phyloP scores from a whole-genome alignment of 768 basidiomycete genomes.

The Naganishia randhawae region DNA sequence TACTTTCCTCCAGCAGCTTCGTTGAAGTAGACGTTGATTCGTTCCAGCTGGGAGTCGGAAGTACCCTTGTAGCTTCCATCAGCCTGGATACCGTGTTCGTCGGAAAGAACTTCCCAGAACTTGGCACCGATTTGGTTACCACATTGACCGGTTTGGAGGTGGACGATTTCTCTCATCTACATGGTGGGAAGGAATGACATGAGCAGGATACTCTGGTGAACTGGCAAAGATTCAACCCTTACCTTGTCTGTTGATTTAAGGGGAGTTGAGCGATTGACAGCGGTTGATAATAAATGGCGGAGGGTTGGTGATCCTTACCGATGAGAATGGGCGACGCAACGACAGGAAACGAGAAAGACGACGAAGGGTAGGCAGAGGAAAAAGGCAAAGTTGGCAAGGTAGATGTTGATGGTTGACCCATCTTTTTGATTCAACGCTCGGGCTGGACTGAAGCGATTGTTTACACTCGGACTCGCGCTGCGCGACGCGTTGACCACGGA shows the following conservation, averaged over 20 bases:
- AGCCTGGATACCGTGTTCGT: slow-evolving; percentile 82
- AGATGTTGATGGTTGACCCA: not conserved
- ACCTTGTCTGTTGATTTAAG: slow-evolving; percentile 3
- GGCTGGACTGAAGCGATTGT: not conserved
- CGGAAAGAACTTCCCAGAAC: slow-evolving; percentile 49
- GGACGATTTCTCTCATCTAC: slow-evolving; percentile 82
- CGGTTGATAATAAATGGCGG: not conserved
- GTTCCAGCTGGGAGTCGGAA: slow-evolving; percentile 90
- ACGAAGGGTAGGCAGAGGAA: slow-evolving; percentile 5
- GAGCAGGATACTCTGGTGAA: not conserved
- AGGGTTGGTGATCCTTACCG: not conserved
- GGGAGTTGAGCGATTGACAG: not conserved
- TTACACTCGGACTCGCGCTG: not conserved
- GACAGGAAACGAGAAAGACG: slow-evolving; percentile 14
- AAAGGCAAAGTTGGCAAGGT: not conserved
- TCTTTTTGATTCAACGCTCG: slow-evolving; percentile 17
- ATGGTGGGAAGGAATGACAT: not conserved
- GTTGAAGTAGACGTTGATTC: slow-evolving; percentile 65
- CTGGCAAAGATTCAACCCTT: not conserved
- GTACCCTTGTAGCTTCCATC: slow-evolving; percentile 89
- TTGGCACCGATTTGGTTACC: slow-evolving; percentile 93
- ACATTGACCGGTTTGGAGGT: slow-evolving; percentile 99
- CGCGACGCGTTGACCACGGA: not conserved
- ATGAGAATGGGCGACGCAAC: slow-evolving; percentile 10
- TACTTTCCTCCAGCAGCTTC: slow-evolving; percentile 73